These are phyloP conservation scores for Acer yangbiense DNA, from an alignment of 345 rosid genomes.

Conservation along the genomic window DNA sequence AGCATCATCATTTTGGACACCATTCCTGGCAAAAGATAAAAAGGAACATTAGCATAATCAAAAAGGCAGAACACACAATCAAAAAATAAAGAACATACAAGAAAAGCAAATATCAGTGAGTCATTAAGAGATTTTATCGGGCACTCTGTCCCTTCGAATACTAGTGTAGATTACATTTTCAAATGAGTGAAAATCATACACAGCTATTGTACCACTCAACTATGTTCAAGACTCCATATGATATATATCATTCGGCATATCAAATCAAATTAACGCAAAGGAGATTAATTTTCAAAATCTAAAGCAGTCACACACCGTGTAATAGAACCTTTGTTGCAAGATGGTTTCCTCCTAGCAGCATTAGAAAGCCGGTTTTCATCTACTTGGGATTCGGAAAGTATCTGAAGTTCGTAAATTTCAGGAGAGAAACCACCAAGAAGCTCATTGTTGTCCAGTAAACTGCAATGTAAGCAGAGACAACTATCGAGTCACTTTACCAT, in stretches of 20 bases:
- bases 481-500: neutral
- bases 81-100: neutral
- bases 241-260: neutral
- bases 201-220: neutral
- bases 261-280: neutral
- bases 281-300: neutral
- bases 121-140: neutral
- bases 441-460: slow-evolving; percentile 63
- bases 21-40: slow-evolving; percentile 36
- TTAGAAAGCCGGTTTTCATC: slow-evolving; percentile 39
- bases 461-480: slow-evolving; percentile 26
- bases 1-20: slow-evolving; percentile 29
- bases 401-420: slow-evolving; percentile 36
- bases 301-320: slow-evolving; percentile 28
- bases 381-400: slow-evolving; percentile 50
- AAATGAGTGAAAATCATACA: neutral
- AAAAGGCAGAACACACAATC: no score
- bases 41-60: neutral
- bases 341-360: slow-evolving; percentile 27
- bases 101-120: neutral
- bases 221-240: neutral
- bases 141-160: neutral
- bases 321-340: slow-evolving; percentile 23
- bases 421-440: slow-evolving; percentile 43
- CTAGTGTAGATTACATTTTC: neutral